phyloP scores from a whole-genome alignment of 163 green algal species.

The Volvox carteri region DNA sequence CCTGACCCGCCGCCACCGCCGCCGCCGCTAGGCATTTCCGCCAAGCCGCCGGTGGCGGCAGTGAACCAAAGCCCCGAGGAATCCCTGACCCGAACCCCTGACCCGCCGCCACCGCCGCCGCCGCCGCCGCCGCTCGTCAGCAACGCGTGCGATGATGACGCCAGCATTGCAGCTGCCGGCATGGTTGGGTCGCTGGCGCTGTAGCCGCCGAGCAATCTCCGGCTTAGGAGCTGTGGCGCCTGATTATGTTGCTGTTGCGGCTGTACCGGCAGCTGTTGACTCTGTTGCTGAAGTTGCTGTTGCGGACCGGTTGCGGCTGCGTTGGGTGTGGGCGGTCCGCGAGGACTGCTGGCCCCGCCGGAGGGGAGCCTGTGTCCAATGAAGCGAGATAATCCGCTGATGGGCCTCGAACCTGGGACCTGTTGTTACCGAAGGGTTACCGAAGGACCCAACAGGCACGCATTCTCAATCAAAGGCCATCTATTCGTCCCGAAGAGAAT shows the following conservation, averaged over 20 bases:
- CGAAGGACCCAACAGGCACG: too few species aligned
- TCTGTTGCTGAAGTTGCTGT: too few species aligned
- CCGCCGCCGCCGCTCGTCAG: neutral
- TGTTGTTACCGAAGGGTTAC: neutral
- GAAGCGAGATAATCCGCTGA: slow-evolving; percentile 21
- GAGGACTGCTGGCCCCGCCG: too few species aligned
- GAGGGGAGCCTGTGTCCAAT: too few species aligned
- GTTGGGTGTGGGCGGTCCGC: neutral
- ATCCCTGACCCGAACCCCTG: too few species aligned
- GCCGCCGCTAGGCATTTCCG: neutral
- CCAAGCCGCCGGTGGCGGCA: neutral
- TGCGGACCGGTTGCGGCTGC: neutral
- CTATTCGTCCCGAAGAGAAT: too few species aligned
- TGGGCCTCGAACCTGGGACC: neutral
- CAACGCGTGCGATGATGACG: too few species aligned
- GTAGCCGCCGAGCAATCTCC: neutral
- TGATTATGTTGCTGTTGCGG: neutral
- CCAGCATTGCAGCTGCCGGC: neutral
- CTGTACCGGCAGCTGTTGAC: too few species aligned
- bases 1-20: neutral
- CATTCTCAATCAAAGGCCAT: too few species aligned
- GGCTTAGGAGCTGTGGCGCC: neutral
- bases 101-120: neutral
- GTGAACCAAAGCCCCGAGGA: too few species aligned
- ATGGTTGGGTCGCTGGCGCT: neutral